Percentiles rank a stretch among this genome's conserved stretches.
Evolutionary conservation across 805 yeast genomes (phyloP).

Genomic region (Wickerhamiella shivajii): DNA sequence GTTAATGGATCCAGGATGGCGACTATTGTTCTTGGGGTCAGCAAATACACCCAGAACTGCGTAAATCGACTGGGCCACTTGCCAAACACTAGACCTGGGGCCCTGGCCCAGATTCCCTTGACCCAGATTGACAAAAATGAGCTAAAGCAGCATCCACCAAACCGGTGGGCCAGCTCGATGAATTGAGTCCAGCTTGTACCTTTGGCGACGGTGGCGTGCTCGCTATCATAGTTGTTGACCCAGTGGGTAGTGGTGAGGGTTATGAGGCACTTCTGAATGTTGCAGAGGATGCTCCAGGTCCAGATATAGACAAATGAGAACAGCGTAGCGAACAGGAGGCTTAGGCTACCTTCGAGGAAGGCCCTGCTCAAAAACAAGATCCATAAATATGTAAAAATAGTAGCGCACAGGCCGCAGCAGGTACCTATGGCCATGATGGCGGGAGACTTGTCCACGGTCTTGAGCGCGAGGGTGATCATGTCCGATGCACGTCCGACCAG

Average conservation of each 20-base stretch:
- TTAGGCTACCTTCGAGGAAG: conserved; percentile 20
- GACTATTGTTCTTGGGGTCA: conserved; percentile 17
- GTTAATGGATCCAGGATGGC: conserved; percentile 26
- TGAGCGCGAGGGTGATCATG: conserved; percentile 25
- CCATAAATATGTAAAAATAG: conserved; percentile 26
- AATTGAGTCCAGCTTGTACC: background rate
- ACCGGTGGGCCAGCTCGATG: conserved; percentile 19
- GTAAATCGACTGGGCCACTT: conserved; percentile 15
- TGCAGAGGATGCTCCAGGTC: conserved; percentile 30
- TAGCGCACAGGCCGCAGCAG: conserved; percentile 20
- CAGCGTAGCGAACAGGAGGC: conserved; percentile 18
- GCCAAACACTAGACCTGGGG: conserved; percentile 27
- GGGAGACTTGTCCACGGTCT: conserved; percentile 23
- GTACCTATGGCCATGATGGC: conserved; percentile 21
- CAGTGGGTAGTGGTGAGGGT: conserved; percentile 27
- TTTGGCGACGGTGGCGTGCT: background rate
- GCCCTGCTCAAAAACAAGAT: conserved; percentile 23
- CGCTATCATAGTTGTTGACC: conserved; percentile 10
- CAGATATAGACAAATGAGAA: conserved; percentile 27
- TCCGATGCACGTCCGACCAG: conserved; percentile 18
- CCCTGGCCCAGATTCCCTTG: conserved; percentile 21
- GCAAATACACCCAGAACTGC: conserved; percentile 19
- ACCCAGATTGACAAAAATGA: conserved; percentile 22
- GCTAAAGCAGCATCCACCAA: conserved; percentile 26
- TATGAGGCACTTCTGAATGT: conserved; percentile 25